Percentiles rank a stretch among this genome's conserved stretches.
phyloP scores from a whole-genome alignment of 2,329 filamentous ascomycete genomes.

The Trichothecium roseum region DNA sequence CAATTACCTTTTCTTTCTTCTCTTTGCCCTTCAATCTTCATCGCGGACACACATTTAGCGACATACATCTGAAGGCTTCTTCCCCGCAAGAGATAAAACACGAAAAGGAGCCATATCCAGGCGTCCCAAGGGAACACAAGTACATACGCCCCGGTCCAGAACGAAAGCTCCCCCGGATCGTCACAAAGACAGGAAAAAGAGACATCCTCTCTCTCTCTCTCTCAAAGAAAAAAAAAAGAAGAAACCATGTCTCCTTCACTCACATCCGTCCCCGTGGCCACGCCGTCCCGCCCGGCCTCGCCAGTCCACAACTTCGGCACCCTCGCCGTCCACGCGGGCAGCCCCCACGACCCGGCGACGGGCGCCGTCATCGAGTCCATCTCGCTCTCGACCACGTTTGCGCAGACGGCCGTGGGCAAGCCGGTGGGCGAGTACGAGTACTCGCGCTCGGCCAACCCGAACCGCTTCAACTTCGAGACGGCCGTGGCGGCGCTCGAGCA shows the following conservation, averaged over 20 bases:
- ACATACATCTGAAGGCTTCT: too few relatives aligned
- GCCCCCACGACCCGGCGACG: constrained; percentile 80
- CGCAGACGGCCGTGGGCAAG: constrained; percentile 78
- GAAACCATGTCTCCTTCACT: constrained; percentile 17
- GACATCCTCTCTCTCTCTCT: too few relatives aligned
- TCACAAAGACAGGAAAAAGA: too few relatives aligned
- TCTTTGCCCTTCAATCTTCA: too few relatives aligned
- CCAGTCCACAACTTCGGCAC: constrained; percentile 81
- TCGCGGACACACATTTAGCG: too few relatives aligned
- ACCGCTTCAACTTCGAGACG: constrained; percentile 86
- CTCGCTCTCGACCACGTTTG: constrained; percentile 91
- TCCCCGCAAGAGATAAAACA: too few relatives aligned
- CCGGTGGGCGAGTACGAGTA: constrained; percentile 90
- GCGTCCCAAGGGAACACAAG: too few relatives aligned
- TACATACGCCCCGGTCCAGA: too few relatives aligned
- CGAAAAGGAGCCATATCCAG: too few relatives aligned
- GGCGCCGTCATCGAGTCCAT: constrained; percentile 95
- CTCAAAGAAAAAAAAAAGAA: too few relatives aligned
- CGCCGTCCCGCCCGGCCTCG: constrained; percentile 60
- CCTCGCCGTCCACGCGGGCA: constrained; percentile 86
- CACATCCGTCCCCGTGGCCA: constrained; percentile 35
- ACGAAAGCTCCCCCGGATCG: too few relatives aligned
- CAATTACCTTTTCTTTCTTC: too few relatives aligned
- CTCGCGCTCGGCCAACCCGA: constrained; percentile 86
- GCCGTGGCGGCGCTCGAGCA: constrained; percentile 89